Evolutionary conservation across 257 asterid species (phyloP).

Genomic region (Nicotiana knightiana): DNA sequence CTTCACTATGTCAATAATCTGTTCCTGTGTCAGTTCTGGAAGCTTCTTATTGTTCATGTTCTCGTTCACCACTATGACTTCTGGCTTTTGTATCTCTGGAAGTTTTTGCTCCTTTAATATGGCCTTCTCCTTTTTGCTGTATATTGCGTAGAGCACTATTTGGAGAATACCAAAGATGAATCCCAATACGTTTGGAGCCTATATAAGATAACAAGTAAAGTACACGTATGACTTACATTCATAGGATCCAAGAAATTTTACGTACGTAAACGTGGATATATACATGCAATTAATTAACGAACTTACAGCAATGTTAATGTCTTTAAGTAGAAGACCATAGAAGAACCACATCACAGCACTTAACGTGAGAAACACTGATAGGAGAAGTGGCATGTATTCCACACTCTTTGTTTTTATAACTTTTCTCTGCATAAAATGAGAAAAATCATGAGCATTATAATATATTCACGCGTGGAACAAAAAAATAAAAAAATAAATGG

Average conservation of each 20-base stretch:
- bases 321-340: slow-evolving; percentile 39
- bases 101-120: slow-evolving; percentile 12
- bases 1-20: slow-evolving; percentile 40
- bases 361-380: slow-evolving; percentile 43
- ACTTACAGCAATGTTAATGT: slow-evolving; percentile 47
- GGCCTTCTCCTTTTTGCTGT: slow-evolving; percentile 24
- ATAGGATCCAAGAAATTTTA: background rate
- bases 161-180: slow-evolving; percentile 50
- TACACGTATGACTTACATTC: background rate
- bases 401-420: slow-evolving; percentile 44
- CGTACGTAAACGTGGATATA: background rate
- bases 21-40: slow-evolving; percentile 30
- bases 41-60: slow-evolving; percentile 15
- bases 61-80: slow-evolving; percentile 10
- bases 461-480: no score
- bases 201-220: background rate
- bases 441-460: background rate
- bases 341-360: slow-evolving; percentile 58
- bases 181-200: slow-evolving; percentile 56
- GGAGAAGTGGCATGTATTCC: slow-evolving; percentile 46
- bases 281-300: background rate
- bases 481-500: background rate
- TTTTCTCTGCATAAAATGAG: slow-evolving; percentile 32
- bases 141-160: slow-evolving; percentile 42
- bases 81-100: slow-evolving; percentile 8